Evolutionary conservation across 441 rosid species (phyloP), one percentile per base, ranked within the genome.

Genomic region (Pelargonium cotyledonis): DNA sequence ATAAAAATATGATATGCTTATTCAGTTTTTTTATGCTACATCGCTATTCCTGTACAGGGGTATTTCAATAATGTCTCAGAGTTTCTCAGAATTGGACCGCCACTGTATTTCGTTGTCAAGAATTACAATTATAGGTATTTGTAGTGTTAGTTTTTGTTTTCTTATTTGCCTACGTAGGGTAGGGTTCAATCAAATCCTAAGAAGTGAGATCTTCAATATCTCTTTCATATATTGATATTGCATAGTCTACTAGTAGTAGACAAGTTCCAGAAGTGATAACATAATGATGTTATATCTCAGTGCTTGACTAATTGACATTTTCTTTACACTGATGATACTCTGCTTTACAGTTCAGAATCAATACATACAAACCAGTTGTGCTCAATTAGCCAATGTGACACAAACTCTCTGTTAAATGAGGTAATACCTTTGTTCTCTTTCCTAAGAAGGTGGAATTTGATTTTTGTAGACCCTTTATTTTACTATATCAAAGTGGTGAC

Each of bases 71-170:
- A 89, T 72, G 76, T 92, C 38, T 81, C 98, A 0, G 85, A 90
- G 69, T 85, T 90, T 79, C 95, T 95, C 72, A 84, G 97, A 79
- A 95, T 95, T 66, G 99, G 99, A 73, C 92, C 99, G 6, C 99
- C 99, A 0, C 73, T 95, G 8, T 95, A 91, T 79, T 95, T 95
- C 79, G 96, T 95, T 68, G 89, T 91, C 70, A 95, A 95, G 81
- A 85, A 91, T 76, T 95, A 82, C 77, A 95, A 95, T 73, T 95
- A 90, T 76, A 95, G 99, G 99, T 91, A 80, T 76, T 55, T 65
- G 66, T 21, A 46, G 43, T 51, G 65, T 67, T 38, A 38, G 41
- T 68, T 49, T 35, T 64, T 64, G 19, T 61, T 49, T 67, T 77
- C 55, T 55, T 67, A 75, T 76, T 66, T 7, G 67, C 65, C 19